phyloP scores from a whole-genome alignment of 139 green algal genomes.

The Picochlorum sp. region DNA sequence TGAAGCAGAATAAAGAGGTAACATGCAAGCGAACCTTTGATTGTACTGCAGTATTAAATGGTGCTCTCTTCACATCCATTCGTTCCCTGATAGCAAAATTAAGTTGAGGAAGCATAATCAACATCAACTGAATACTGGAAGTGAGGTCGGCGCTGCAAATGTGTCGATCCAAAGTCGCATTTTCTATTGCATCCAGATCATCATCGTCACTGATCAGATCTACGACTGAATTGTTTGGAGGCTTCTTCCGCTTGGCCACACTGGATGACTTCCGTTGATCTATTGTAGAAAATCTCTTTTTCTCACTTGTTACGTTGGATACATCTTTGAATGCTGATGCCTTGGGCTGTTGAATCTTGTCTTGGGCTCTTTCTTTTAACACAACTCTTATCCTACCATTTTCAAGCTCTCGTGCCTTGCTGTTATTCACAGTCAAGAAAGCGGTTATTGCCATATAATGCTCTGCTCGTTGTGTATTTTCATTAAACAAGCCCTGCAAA shows the following conservation, averaged over 20 bases:
- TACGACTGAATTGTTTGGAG: background rate
- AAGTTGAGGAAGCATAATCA: conserved; percentile 11
- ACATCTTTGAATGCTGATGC: too few relatives aligned
- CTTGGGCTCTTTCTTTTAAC: too few relatives aligned
- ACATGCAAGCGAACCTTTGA: background rate
- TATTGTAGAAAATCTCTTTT: background rate
- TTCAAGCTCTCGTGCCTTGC: background rate
- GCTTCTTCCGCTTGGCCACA: background rate
- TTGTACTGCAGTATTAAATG: conserved; percentile 1
- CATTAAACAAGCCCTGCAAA: background rate
- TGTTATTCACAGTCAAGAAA: background rate
- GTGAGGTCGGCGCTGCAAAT: background rate
- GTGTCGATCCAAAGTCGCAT: background rate
- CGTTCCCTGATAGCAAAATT: conserved; percentile 4
- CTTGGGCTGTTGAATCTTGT: too few relatives aligned
- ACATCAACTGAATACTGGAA: background rate
- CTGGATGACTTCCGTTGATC: background rate
- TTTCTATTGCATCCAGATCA: background rate
- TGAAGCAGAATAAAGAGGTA: background rate
- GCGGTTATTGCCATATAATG: background rate
- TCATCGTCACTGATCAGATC: background rate
- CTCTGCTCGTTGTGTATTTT: background rate
- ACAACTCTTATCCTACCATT: background rate
- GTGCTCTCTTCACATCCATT: background rate
- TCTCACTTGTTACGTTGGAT: background rate